Evolutionary conservation across 176 grass and related monocot genomes (phyloP).

Genomic region (Panicum miliaceum): DNA sequence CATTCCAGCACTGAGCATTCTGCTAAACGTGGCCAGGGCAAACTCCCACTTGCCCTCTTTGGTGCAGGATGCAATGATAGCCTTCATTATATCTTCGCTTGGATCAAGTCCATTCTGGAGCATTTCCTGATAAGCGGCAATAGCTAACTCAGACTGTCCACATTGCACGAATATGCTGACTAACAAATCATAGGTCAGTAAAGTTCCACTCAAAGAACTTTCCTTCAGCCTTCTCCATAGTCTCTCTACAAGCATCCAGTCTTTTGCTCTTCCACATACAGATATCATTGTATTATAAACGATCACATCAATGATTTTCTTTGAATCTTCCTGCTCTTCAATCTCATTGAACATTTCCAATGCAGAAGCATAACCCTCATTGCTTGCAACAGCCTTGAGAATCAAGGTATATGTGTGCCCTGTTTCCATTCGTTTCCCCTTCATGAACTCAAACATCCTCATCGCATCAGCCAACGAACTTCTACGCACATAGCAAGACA

Average conservation of each 20-base stretch:
- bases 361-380: constrained; percentile 52
- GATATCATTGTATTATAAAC: constrained; percentile 97
- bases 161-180: constrained; percentile 94
- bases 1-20: constrained; percentile 73
- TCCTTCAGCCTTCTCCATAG: constrained; percentile 71
- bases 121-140: constrained; percentile 85
- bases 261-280: constrained; percentile 67
- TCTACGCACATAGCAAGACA: constrained; percentile 59
- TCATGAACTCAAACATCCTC: constrained; percentile 69
- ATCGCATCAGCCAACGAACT: constrained; percentile 52
- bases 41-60: constrained; percentile 88
- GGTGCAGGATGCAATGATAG: constrained; percentile 80
- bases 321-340: constrained; percentile 51
- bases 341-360: constrained; percentile 65
- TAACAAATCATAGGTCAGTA: constrained; percentile 81
- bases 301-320: constrained; percentile 62
- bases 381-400: constrained; percentile 67
- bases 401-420: constrained; percentile 81
- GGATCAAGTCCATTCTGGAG: constrained; percentile 58
- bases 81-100: constrained; percentile 82
- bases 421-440: constrained; percentile 52
- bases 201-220: constrained; percentile 58
- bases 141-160: constrained; percentile 69
- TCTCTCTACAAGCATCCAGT: constrained; percentile 72
- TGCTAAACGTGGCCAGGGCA: constrained; percentile 60